Evolutionary conservation across 2,329 filamentous ascomycete species (phyloP).

Genomic region (Aspergillus oerlinghausenensis): DNA sequence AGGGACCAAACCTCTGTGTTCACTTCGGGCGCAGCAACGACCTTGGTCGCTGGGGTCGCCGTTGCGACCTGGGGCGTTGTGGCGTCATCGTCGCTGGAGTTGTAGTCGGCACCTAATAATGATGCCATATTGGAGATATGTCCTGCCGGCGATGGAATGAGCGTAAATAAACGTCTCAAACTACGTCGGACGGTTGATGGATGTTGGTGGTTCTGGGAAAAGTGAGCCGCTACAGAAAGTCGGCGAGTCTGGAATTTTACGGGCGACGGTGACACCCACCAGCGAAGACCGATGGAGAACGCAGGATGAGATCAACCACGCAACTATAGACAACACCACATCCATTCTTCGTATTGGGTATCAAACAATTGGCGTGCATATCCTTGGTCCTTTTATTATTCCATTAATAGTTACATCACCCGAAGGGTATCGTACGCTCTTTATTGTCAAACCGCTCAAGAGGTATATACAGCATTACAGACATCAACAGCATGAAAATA

Average conservation of each 20-base stretch:
- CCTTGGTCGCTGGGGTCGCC: conserved; percentile 29
- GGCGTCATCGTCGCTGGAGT: conserved; percentile 48
- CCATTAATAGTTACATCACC: background rate
- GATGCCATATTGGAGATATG: conserved; percentile 33
- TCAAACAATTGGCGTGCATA: background rate
- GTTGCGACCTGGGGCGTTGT: conserved; percentile 20
- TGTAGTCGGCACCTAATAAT: conserved; percentile 42
- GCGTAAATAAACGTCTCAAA: conserved; percentile 3
- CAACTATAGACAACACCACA: background rate
- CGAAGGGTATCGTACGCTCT: conserved; percentile 34
- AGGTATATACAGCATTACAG: conserved; percentile 36
- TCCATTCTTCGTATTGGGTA: background rate
- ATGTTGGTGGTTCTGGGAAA: conserved; percentile 9
- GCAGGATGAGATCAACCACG: background rate
- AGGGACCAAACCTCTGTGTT: conserved; percentile 54
- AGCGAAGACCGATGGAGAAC: conserved; percentile 15
- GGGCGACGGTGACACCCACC: conserved; percentile 22
- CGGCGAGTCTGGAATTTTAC: conserved; percentile 26
- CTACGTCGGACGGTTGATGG: conserved; percentile 5
- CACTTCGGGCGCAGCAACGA: conserved; percentile 50
- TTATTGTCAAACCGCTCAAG: conserved; percentile 33
- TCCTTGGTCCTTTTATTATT: background rate
- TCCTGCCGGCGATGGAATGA: background rate
- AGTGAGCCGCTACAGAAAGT: background rate
- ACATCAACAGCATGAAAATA: conserved; percentile 21